Base-by-base conservation (phyloP, 106 monocot genomes). In the Dioscorea zingiberensis region DNA sequence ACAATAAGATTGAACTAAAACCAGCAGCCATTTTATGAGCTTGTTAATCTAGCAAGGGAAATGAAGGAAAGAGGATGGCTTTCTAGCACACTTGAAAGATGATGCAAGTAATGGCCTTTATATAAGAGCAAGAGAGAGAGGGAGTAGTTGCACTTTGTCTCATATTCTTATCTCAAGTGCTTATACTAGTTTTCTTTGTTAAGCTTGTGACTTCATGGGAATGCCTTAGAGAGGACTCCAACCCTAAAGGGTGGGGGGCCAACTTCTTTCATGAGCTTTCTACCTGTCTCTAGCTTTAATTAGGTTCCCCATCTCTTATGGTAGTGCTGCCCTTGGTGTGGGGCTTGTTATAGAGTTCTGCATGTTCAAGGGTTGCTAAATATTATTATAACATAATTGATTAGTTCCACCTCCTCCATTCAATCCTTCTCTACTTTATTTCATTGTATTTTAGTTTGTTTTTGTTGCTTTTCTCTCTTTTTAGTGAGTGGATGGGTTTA, bases 21-120 rank as follows among this genome's bases (percentile, higher is more conserved):
- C 69, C 46, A 49, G 69, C 62, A 55, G 64, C 58, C 44, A 15
- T 60, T 13, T 13, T n/a, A n/a, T n/a, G n/a, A n/a, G n/a, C n/a
- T n/a, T n/a, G n/a, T n/a, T n/a, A n/a, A n/a, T n/a, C n/a, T n/a
- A n/a, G n/a, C n/a, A n/a, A 19, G 13, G 1, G 8, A 22, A n/a
- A 55, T 22, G 2, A n/a, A 55, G 21, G 6, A 55, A 21, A 22
- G 55, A 56, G 23, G 23, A 56, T 51, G 19, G 51, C 51, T 51
- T 18, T 7, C 51, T 51, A 51, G 51, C 19, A 19, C 18, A 51
- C 18, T 51, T 16, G 13, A 51, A 51, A 19, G 0, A 21, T 7
- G n/a, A 56, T 18, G 23, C 11, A 24, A 56, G 21, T 28, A n/a
- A 27, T 23, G 27, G 24, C 2, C 28, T 28, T 23, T 13, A 60